Percentiles rank a stretch among this genome's conserved stretches.
phyloP scores from a whole-genome alignment of 768 basidiomycete genomes.

The Serendipita sp. region DNA sequence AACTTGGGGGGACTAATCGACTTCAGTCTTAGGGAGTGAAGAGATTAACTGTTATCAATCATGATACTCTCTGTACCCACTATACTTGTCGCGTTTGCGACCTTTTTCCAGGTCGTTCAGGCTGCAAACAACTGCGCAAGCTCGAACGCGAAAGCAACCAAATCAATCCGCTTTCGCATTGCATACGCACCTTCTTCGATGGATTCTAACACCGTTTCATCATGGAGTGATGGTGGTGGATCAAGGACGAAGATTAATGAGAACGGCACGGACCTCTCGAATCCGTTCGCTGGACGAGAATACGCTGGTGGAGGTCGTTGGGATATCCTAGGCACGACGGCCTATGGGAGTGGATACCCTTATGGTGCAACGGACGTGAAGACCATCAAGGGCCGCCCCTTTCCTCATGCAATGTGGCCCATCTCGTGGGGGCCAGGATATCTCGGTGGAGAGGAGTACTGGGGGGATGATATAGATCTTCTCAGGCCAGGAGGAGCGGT shows the following conservation, averaged over 20 bases:
- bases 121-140: too few species aligned
- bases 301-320: slow-evolving; percentile 4
- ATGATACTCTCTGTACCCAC: too few species aligned
- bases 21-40: too few species aligned
- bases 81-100: too few species aligned
- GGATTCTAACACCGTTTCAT: too few species aligned
- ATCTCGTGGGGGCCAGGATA: slow-evolving; percentile 4
- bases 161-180: too few species aligned
- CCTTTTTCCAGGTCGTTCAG: too few species aligned
- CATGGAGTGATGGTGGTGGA: too few species aligned
- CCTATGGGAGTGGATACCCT: slow-evolving; percentile 8
- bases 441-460: slow-evolving; percentile 4
- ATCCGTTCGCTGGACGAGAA: background rate
- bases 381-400: background rate
- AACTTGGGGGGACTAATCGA: too few species aligned
- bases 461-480: background rate
- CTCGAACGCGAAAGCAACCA: too few species aligned
- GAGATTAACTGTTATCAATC: too few species aligned
- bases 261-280: background rate
- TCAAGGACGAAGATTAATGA: background rate
- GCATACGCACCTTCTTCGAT: too few species aligned
- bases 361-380: background rate
- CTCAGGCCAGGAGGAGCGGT: slow-evolving; percentile 5
- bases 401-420: slow-evolving; percentile 5
- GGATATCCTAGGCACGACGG: background rate